Evolutionary conservation across 2,329 filamentous ascomycete genomes (phyloP), one percentile per base, ranked within the genome.

Genomic region (Thielaviopsis euricoi): DNA sequence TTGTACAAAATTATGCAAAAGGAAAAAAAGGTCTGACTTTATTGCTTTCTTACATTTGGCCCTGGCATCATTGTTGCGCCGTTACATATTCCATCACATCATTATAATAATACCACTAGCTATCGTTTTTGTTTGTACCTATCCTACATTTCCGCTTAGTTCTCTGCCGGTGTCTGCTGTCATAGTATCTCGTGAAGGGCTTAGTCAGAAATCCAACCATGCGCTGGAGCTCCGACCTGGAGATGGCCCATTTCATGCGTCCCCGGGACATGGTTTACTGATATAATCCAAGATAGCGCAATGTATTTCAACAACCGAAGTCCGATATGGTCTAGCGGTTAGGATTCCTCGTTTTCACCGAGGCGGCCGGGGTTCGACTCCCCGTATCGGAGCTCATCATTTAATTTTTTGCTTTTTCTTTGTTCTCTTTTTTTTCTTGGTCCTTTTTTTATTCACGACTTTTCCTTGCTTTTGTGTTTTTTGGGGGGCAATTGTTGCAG

Each of bases 281-380:
- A 33, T 33, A 33, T 33, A 33, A 33, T 6, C 12, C 2, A 10
- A 6, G 9, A 33, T 33, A 33, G 9, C 4, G 12, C 4, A 2
- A 2, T 10, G 7, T 10, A 33, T 33, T 6, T 26, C 49, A 52
- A 26, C 6, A 17, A 40, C 29, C 29, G 12, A 6, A 6, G 29
- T 59, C 57, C 57, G 53, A 59, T 59, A 59, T 59, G 57, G 57
- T 59, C 57, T 59, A 59, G 53, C 57, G 57, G 57, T 59, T 59
- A 59, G 57, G 57, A 59, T 59, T 55, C 57, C 57, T 59, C 57
- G 57, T 59, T 59, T 59, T 59, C 57, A 59, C 57, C 57, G 57
- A 55, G 57, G 57, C 52, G 57, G 57, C 53, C 57, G 57, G 57
- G 57, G 57, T 59, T 59, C 57, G 57, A 59, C 53, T 55, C 57